Percentiles rank a stretch among this genome's conserved stretches.
Conservation (phyloP, 1,139 yeast genomes). For the Casaregolazyma lundiana region DNA sequence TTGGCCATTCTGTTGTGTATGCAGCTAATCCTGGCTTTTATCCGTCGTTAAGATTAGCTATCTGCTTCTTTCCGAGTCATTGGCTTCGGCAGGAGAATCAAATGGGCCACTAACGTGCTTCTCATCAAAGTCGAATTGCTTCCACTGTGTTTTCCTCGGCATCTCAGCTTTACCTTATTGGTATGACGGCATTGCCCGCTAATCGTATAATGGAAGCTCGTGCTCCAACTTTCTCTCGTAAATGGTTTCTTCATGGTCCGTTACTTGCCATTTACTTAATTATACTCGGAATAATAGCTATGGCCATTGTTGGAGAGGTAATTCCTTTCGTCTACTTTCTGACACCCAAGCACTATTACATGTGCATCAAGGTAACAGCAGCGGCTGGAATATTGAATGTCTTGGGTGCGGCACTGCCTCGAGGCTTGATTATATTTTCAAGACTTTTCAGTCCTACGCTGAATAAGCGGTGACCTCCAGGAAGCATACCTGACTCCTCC, state of each 20-base stretch:
- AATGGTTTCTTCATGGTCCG: conserved; percentile 47
- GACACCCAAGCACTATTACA: conserved; percentile 41
- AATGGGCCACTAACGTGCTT: conserved; percentile 51
- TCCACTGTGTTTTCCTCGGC: conserved; percentile 56
- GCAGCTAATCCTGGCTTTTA: conserved; percentile 51
- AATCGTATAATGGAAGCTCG: conserved; percentile 79
- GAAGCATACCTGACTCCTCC: conserved; percentile 19
- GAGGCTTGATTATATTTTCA: conserved; percentile 49
- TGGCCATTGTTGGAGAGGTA: conserved; percentile 65
- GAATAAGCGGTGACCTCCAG: conserved; percentile 18
- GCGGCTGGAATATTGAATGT: conserved; percentile 55
- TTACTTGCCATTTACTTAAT: conserved; percentile 52
- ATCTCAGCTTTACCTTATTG: conserved; percentile 37
- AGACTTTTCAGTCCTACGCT: conserved; percentile 41
- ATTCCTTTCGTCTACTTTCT: conserved; percentile 60
- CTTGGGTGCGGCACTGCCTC: conserved; percentile 50
- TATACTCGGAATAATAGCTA: conserved; percentile 55
- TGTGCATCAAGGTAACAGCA: conserved; percentile 55
- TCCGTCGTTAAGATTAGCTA: conserved; percentile 51
- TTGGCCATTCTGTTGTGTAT: conserved; percentile 48
- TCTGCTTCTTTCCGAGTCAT: conserved; percentile 49
- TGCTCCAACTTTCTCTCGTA: conserved; percentile 71
- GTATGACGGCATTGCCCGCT: conserved; percentile 60
- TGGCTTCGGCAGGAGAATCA: conserved; percentile 59
- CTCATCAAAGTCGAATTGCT: conserved; percentile 48